These are phyloP conservation scores for Meira miltonrushii DNA, from an alignment of 1,284 basidiomycete species.

Conservation along the genomic window DNA sequence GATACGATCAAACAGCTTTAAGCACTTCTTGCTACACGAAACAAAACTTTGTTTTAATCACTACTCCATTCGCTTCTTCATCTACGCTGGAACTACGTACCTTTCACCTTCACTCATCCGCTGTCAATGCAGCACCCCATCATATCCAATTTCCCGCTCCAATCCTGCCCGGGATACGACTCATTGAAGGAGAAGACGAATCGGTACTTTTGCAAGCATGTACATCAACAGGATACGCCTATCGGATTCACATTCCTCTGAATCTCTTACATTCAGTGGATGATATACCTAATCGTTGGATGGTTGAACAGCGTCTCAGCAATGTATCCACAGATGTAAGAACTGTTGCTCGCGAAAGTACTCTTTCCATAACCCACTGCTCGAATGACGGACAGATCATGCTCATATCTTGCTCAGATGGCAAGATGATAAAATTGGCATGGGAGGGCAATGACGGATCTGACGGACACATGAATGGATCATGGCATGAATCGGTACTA, in stretches of 20 bases:
- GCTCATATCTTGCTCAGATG: slow-evolving; percentile 5
- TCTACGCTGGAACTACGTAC: slow-evolving; percentile 1
- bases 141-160: slow-evolving; percentile 5
- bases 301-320: slow-evolving; percentile 1
- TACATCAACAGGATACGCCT: background rate
- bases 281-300: slow-evolving; percentile 7
- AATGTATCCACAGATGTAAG: background rate
- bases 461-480: background rate
- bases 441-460: background rate
- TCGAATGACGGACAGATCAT: background rate
- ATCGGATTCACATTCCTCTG: slow-evolving; percentile 1
- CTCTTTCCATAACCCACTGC: background rate
- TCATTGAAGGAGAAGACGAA: background rate
- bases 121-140: background rate
- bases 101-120: background rate
- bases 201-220: background rate
- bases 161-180: background rate
- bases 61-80: background rate
- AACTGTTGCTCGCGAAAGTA: background rate
- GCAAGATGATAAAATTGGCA: background rate
- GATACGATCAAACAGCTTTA: background rate
- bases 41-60: background rate
- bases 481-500: slow-evolving; percentile 5
- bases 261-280: slow-evolving; percentile 7
- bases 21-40: background rate